These are phyloP conservation scores for Tetraselmis striata DNA, from an alignment of 139 green algal genomes.

Conservation along the genomic window DNA sequence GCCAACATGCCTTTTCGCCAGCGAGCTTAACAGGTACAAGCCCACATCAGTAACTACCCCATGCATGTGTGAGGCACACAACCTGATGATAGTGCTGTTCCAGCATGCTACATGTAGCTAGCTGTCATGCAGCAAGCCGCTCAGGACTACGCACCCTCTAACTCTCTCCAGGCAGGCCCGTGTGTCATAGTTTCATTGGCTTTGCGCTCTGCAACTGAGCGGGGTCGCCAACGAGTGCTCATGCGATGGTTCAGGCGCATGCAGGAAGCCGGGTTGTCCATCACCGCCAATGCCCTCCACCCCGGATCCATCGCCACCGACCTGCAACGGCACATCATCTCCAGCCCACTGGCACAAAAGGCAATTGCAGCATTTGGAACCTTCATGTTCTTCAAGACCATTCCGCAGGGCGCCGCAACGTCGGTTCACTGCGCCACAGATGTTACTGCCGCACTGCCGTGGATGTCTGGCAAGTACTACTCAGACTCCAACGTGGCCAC, in stretches of 20 bases:
- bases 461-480: constrained; percentile 32
- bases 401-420: constrained; percentile 38
- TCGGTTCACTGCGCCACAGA: constrained; percentile 28
- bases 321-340: neutral
- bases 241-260: too few relatives aligned
- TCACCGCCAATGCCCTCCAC: neutral
- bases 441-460: neutral
- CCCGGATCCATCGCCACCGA: neutral
- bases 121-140: too few relatives aligned
- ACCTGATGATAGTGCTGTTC: too few relatives aligned
- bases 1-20: constrained; percentile 20
- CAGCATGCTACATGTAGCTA: too few relatives aligned
- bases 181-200: too few relatives aligned
- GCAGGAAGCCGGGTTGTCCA: neutral
- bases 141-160: too few relatives aligned
- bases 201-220: too few relatives aligned
- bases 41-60: too few relatives aligned
- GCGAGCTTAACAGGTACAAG: constrained; percentile 16
- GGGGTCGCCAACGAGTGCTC: too few relatives aligned
- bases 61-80: too few relatives aligned
- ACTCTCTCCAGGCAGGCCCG: too few relatives aligned
- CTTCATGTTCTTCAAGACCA: constrained; percentile 9
- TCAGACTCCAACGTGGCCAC: constrained; percentile 17
- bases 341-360: neutral
- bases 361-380: neutral